Base-by-base conservation (phyloP, 768 basidiomycete genomes). In the Auriculariales sp. region DNA sequence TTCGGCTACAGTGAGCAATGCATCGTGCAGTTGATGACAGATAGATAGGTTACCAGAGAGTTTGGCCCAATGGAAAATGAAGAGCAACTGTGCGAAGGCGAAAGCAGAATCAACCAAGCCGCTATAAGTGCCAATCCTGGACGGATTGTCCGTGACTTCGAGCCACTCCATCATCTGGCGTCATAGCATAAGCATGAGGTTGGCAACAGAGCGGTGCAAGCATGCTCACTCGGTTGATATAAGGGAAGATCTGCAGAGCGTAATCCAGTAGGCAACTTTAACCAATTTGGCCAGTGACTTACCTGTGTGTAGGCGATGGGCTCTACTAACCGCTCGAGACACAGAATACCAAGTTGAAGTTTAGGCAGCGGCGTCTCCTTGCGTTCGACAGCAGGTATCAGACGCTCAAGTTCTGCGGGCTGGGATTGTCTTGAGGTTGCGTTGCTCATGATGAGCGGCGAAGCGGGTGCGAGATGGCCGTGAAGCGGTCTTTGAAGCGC, bases 181-280 rank as follows among this genome's bases (percentile, higher is more conserved):
- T n/a, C n/a, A n/a, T n/a, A 32, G 9, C 9, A 7, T 32, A 15
- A 32, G 31, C 31, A 15, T 32, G 31, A 32, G 31, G 9, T 15
- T 7, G 15, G 7, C 9, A 15, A 32, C 15, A 32, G 15, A 9
- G 31, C 31, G 31, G 31, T n/a, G n/a, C 24, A 33, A 15, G 28
- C 17, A 28, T 52, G 25, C 46, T 19, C 30, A 55, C 53, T n/a
- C 46, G 31, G 36, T 56, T 56, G 0, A 56, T 35, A 47, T 56
- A 56, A n/a, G 55, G 55, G 45, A 56, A 56, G 28, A 56, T 51
- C 47, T 56, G 48, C 3, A 44, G 34, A 44, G 28, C n/a, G n/a
- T n/a, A n/a, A 54, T 17, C 31, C 39, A 10, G 3, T 3, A 7
- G 17, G 14, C 35, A 49, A n/a, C 10, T 15, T 10, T 11, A 9